Percentiles rank a stretch among this genome's conserved stretches.
phyloP scores from a whole-genome alignment of 495 filamentous ascomycete species.

The Neurospora intermedia region DNA sequence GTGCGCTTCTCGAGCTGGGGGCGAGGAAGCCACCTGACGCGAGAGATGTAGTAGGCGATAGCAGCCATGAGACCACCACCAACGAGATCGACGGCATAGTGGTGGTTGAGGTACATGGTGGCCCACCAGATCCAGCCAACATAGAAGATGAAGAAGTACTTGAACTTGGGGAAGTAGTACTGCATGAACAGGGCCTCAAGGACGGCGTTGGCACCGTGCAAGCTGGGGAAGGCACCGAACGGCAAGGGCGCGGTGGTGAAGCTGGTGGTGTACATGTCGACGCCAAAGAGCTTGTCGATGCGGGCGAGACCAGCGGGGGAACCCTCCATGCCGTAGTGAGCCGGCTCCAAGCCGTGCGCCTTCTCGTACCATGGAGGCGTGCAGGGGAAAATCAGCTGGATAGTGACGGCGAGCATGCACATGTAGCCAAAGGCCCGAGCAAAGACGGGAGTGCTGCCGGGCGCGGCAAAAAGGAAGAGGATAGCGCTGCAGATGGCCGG shows the following conservation, averaged over 20 bases:
- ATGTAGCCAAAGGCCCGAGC: constrained; percentile 83
- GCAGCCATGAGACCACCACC: constrained; percentile 73
- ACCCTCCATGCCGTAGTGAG: constrained; percentile 81
- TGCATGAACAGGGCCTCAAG: constrained; percentile 88
- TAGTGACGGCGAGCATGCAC: constrained; percentile 72
- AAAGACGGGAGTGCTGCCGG: constrained; percentile 75
- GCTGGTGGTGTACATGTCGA: constrained; percentile 82
- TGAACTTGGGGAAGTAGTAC: constrained; percentile 72
- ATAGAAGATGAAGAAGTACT: constrained; percentile 67
- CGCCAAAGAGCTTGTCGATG: constrained; percentile 79
- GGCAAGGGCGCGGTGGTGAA: constrained; percentile 85
- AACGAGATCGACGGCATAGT: constrained; percentile 89
- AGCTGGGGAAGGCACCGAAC: constrained; percentile 87
- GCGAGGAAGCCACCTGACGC: constrained; percentile 69
- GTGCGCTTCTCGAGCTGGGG: constrained; percentile 71
- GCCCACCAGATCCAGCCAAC: constrained; percentile 93
- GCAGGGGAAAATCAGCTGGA: constrained; percentile 84
- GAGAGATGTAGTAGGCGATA: constrained; percentile 68
- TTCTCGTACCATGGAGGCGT: constrained; percentile 96
- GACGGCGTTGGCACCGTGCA: constrained; percentile 79
- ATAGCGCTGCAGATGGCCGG: constrained; percentile 63
- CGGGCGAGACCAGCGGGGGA: constrained; percentile 79
- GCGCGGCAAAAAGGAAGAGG: constrained; percentile 81
- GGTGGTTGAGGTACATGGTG: constrained; percentile 95
- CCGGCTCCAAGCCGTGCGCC: constrained; percentile 69